Evolutionary conservation across 371 early-diverging fungal genomes (phyloP).

Genomic region (Catenaria anguillulae): DNA sequence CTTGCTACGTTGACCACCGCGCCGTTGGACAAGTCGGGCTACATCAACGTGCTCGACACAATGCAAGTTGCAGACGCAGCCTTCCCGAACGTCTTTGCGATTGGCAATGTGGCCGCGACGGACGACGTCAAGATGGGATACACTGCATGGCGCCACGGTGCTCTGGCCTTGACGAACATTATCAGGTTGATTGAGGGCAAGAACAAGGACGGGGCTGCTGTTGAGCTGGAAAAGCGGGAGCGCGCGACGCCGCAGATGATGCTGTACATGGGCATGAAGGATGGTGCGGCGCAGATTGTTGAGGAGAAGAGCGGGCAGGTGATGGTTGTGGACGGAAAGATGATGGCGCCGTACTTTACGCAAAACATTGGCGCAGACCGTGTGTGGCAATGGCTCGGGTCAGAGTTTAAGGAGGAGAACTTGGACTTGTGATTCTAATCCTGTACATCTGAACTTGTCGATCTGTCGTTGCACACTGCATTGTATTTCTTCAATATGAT

Average conservation of each 20-base stretch:
- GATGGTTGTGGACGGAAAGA: too few relatives aligned
- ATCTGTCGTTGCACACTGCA: too few relatives aligned
- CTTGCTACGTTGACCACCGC: conserved; percentile 26
- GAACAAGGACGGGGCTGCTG: conserved; percentile 19
- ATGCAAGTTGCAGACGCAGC: conserved; percentile 44
- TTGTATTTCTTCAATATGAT: too few relatives aligned
- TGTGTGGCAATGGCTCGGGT: too few relatives aligned
- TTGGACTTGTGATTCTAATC: too few relatives aligned
- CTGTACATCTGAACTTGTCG: too few relatives aligned
- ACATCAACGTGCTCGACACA: conserved; percentile 38
- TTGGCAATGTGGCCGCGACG: conserved; percentile 41
- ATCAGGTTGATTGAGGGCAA: conserved; percentile 18
- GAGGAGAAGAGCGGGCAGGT: too few relatives aligned
- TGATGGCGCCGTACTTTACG: too few relatives aligned
- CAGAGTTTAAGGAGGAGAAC: too few relatives aligned
- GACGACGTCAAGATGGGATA: conserved; percentile 35
- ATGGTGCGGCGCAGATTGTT: too few relatives aligned
- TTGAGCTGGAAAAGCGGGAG: too few relatives aligned
- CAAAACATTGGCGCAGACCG: too few relatives aligned
- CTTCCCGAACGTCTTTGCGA: conserved; percentile 47
- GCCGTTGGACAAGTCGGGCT: conserved; percentile 26
- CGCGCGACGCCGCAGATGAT: conserved; percentile 24
- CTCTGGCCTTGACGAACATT: conserved; percentile 20
- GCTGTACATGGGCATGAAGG: conserved; percentile 10
- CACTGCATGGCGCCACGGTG: conserved; percentile 29